Percentiles rank a stretch among this genome's conserved stretches.
phyloP scores from a whole-genome alignment of 352 stramenopile genomes.

The Globisporangium cylindrosporum region DNA sequence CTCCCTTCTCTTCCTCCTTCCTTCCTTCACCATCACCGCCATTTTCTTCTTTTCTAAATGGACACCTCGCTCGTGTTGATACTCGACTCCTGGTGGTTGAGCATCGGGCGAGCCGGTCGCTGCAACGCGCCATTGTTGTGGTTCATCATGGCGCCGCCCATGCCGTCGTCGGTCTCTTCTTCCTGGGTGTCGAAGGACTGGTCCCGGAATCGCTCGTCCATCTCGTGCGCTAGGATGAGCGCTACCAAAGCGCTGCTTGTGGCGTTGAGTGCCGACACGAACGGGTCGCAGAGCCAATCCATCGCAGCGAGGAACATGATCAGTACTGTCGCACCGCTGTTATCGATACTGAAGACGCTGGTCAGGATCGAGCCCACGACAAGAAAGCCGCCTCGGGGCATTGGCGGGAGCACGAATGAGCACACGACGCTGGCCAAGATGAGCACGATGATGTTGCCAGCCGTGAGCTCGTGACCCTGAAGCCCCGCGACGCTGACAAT shows the following conservation, averaged over 20 bases:
- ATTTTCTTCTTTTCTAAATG: constrained; percentile 10
- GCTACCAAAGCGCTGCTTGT: constrained; percentile 48
- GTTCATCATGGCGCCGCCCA: constrained; percentile 2
- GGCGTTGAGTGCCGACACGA: constrained; percentile 53
- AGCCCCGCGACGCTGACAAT: constrained; percentile 26
- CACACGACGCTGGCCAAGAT: constrained; percentile 38
- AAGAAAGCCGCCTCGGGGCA: constrained; percentile 35
- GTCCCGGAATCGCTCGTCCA: constrained; percentile 37
- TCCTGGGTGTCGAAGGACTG: constrained; percentile 29
- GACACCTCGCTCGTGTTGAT: constrained; percentile 14
- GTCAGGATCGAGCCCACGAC: constrained; percentile 41
- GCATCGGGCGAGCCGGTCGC: not conserved
- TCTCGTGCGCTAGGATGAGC: constrained; percentile 46
- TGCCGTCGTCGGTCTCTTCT: constrained; percentile 29
- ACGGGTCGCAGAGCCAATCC: constrained; percentile 56
- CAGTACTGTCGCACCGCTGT: constrained; percentile 25
- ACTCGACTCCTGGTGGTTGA: constrained; percentile 15
- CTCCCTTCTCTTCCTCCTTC: not conserved
- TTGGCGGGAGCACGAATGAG: constrained; percentile 33
- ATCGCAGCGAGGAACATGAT: constrained; percentile 41
- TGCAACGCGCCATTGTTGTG: not conserved
- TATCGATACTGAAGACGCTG: constrained; percentile 40
- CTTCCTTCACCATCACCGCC: not conserved
- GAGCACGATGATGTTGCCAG: constrained; percentile 27
- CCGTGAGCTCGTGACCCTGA: constrained; percentile 25